Base-by-base conservation (phyloP, 805 yeast species). In the Kuraishia floccosa region DNA sequence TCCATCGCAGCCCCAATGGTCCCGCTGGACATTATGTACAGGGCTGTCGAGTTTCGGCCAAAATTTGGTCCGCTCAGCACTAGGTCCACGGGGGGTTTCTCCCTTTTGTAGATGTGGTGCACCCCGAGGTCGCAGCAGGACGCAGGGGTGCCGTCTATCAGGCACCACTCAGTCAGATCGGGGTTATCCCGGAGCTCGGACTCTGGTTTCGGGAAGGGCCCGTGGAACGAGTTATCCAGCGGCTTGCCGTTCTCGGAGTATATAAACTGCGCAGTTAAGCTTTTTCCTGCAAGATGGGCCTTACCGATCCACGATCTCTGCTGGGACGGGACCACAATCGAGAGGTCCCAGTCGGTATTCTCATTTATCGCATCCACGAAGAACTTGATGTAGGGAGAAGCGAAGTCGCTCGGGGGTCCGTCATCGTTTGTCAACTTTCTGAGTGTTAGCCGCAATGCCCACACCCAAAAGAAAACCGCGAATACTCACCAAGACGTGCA, bases 1-100 rank as follows among this genome's bases (percentile, higher is more conserved):
- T 91, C 98, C 85, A 87, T 71, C 1, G 96, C 91, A 3, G 95
- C 97, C 17, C 98, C 98, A 12, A 91, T 78, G 2, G 98, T 91
- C 10, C 98, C 98, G 42, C 93, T 78, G 4, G 96, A 75, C 44
- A 91, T 67, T 33, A 86, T 81, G 52, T 86, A 91, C 27, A 89
- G 70, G 5, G 93, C 85, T 16, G 89, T 74, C 2, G 95, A 76
- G 54, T 91, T 91, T 48, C 95, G 73, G 15, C 98, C 98, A 41
- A 80, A 89, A 50, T 91, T 91, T 6, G 98, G 98, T 1, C 98
- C 98, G 33, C 94, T 81, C 15, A 91, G 52, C 4, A 91, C 96
- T 36, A 89, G 58, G 54, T 91, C 96, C 15, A 87, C 72, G 1
- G 79, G 78, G 3, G 67, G 68, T 24, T 59, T 56, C 28, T 66